These are phyloP conservation scores for Podospora australis DNA, from an alignment of 495 filamentous ascomycete species.

Conservation along the genomic window DNA sequence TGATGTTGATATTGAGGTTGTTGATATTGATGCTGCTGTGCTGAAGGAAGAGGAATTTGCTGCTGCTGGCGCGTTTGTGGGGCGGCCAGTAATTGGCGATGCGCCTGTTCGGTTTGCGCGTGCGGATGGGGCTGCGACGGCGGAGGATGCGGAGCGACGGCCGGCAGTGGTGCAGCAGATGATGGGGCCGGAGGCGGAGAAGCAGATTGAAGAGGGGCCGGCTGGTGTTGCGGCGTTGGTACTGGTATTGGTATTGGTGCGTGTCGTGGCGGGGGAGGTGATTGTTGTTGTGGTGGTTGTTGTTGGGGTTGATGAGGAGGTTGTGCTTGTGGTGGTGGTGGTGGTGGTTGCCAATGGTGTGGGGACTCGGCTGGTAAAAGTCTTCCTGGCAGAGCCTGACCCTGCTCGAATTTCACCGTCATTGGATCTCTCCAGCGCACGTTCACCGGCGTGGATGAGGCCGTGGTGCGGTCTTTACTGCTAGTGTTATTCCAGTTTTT, in stretches of 20 bases:
- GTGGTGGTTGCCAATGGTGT: background rate
- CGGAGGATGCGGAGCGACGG: background rate
- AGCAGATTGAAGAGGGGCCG: too few species aligned
- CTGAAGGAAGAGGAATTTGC: slow-evolving; percentile 3
- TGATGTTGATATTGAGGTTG: slow-evolving; percentile 8
- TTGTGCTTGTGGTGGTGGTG: slow-evolving; percentile 2
- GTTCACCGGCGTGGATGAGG: slow-evolving; percentile 2
- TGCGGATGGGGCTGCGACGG: slow-evolving; percentile 1
- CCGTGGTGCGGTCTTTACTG: too few species aligned
- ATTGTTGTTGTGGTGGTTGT: background rate
- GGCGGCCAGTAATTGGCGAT: too few species aligned
- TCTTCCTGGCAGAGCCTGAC: background rate
- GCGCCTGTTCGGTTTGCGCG: background rate
- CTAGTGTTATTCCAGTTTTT: background rate
- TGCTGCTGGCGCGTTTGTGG: slow-evolving; percentile 2
- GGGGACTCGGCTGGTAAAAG: background rate
- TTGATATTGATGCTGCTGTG: background rate
- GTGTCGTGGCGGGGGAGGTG: background rate
- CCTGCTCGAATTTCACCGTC: slow-evolving; percentile 15
- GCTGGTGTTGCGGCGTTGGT: background rate
- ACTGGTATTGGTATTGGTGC: background rate
- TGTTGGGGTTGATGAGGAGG: background rate
- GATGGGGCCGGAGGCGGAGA: background rate
- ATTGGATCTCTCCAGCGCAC: slow-evolving; percentile 19
- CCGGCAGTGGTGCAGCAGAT: background rate